Base-by-base conservation (phyloP, 306 rosid species). In the Calophaca sinica region DNA sequence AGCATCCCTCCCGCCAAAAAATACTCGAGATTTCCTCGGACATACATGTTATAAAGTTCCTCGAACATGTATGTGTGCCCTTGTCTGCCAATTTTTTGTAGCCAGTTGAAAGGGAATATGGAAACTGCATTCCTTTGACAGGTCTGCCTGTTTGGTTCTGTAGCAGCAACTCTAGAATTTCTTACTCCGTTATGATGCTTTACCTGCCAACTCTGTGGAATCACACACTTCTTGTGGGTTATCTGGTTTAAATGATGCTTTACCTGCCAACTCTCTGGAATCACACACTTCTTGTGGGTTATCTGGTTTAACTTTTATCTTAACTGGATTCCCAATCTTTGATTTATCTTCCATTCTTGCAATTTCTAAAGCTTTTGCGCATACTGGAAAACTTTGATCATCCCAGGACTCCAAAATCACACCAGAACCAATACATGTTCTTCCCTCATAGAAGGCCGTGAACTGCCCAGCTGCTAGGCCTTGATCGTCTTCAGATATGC, bases 391-490 rank as follows among this genome's bases (percentile, higher is more conserved):
- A 73, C 96, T 89, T 10, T 78, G 90, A 82, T 90, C 93, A 79
- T 91, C 96, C 91, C 96, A 87, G 0, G 96, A 90, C 83, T 91
- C 96, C 84, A 90, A 83, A 49, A 94, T 91, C 80, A 94, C 88
- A 71, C 97, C 96, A 1, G 97, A 94, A 41, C 97, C 98, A 70
- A 91, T 86, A 86, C 98, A 94, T 6, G 66, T 84, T 49, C 83
- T 88, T 81, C 96, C 96, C 59, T 81, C 78, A 42, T 91, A 94
- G 83, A 94, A 91, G 82, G 96, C 96, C 0, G 96, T 87, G 80
- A 90, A 94, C 80, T 91, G 98, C 68, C 98, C 98, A 2, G 96
- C 96, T 45, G 97, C 98, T 70, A 94, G 89, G 72, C 98, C 98
- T 81, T 91, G 98, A 78, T 91, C 98, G 72, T 94, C 97, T 63